phyloP scores from a whole-genome alignment of 108 stramenopile species.

The Cyclotella distinguenda region DNA sequence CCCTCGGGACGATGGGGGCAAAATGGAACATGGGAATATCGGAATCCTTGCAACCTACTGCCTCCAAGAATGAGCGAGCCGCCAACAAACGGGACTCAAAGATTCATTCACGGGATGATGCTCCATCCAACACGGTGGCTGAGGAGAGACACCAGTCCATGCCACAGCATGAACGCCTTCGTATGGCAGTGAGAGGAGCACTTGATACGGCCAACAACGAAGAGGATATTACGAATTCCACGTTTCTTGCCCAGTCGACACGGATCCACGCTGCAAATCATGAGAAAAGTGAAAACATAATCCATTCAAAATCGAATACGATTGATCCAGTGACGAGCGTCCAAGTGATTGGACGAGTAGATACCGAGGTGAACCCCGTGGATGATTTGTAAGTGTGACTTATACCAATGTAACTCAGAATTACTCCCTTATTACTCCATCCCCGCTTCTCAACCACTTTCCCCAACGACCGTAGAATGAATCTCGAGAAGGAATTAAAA shows the following conservation, averaged over 20 bases:
- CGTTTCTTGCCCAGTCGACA: constrained; percentile 57
- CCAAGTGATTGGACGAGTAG: not conserved
- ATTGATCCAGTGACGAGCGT: not conserved
- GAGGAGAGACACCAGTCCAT: not conserved
- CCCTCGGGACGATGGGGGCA: constrained; percentile 35
- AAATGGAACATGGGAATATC: constrained; percentile 44
- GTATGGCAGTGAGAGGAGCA: constrained; percentile 78
- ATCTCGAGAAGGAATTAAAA: constrained; percentile 78
- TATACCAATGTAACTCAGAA: not conserved
- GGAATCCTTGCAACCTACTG: constrained; percentile 3
- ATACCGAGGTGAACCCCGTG: constrained; percentile 27
- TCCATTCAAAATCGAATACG: constrained; percentile 4
- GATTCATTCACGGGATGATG: not conserved
- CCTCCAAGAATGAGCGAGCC: not conserved
- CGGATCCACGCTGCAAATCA: constrained; percentile 2
- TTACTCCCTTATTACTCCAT: too few species aligned
- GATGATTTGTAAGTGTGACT: constrained; percentile 41
- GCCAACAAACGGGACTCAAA: not conserved
- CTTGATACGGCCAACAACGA: constrained; percentile 61
- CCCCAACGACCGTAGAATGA: constrained; percentile 51
- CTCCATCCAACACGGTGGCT: not conserved
- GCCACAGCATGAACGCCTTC: constrained; percentile 63
- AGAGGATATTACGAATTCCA: constrained; percentile 81
- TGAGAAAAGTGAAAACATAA: not conserved
- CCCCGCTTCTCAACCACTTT: not conserved